Conservation (phyloP, 768 basidiomycete genomes). For the Galerina sulciceps region DNA sequence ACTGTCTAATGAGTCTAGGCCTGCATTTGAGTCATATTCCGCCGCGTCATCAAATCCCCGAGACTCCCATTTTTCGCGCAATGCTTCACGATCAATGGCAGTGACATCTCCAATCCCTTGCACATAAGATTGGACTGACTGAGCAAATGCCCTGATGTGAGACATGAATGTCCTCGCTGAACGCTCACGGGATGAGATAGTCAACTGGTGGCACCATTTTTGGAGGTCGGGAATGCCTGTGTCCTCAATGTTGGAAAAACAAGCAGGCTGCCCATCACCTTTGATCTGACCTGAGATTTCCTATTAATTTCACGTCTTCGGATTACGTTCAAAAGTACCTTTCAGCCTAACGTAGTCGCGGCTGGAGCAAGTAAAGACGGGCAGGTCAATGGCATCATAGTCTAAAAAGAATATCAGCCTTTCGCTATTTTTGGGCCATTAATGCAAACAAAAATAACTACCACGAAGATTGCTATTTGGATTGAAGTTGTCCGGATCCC, state of each 20-base stretch:
- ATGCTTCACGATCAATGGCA: constrained; percentile 47
- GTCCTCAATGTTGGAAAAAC: constrained; percentile 55
- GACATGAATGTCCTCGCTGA: constrained; percentile 46
- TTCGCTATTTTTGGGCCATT: background rate
- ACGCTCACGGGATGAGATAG: constrained; percentile 55
- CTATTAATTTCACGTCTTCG: background rate
- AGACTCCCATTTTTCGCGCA: constrained; percentile 60
- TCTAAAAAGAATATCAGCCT: constrained; percentile 36
- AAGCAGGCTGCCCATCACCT: constrained; percentile 61
- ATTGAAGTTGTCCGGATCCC: constrained; percentile 61
- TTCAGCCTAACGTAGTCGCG: constrained; percentile 64
- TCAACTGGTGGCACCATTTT: constrained; percentile 60
- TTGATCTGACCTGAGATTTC: constrained; percentile 52
- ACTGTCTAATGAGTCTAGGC: constrained; percentile 35
- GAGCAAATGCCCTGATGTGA: constrained; percentile 53
- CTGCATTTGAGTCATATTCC: background rate
- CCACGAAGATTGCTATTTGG: constrained; percentile 53
- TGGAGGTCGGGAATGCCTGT: constrained; percentile 63
- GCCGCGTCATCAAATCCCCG: constrained; percentile 25
- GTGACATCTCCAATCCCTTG: constrained; percentile 58
- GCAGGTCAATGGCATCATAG: constrained; percentile 62
- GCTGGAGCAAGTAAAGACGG: constrained; percentile 65
- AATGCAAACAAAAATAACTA: constrained; percentile 24
- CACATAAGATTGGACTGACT: constrained; percentile 51
- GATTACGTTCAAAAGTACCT: constrained; percentile 30